These are phyloP conservation scores for Cadophora sp. DNA, from an alignment of 2,329 filamentous ascomycete genomes.

Conservation along the genomic window DNA sequence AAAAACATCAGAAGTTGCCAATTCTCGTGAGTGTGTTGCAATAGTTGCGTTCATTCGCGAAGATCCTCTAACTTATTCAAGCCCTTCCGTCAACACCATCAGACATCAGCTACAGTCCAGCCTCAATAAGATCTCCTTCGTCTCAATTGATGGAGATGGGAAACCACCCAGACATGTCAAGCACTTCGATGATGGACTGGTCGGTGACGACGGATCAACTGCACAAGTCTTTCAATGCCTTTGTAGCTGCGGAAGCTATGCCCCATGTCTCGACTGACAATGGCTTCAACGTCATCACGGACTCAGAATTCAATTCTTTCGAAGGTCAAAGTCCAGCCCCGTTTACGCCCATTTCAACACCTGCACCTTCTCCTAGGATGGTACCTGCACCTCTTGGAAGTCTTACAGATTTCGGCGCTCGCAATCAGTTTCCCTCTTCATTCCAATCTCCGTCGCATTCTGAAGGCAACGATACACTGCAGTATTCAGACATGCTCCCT, in stretches of 20 bases:
- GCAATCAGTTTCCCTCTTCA: not conserved
- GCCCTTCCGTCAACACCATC: slow-evolving; percentile 17
- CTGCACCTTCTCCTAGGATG: not conserved
- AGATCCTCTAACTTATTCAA: not conserved
- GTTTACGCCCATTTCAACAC: slow-evolving; percentile 4
- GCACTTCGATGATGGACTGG: not conserved
- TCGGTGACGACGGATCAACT: not conserved
- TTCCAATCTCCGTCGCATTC: not conserved
- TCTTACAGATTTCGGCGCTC: not conserved
- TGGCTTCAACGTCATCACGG: not conserved
- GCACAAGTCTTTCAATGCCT: not conserved
- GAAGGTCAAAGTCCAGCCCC: slow-evolving; percentile 14
- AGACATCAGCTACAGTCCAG: slow-evolving; percentile 19
- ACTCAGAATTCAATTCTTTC: not conserved
- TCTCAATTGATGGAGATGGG: not conserved
- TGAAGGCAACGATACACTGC: not conserved
- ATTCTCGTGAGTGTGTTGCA: not conserved
- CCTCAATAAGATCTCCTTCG: not conserved
- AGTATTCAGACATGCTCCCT: no score
- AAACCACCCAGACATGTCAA: not conserved
- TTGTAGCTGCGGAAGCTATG: not conserved
- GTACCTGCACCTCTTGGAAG: not conserved
- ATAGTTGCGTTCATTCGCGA: not conserved
- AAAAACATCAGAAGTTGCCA: no score
- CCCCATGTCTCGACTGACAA: not conserved